A percentile compares a stretch with the other conserved stretches of the same genome.
Evolutionary conservation across 441 rosid genomes (phyloP).

Genomic region (Kokia cookei): DNA sequence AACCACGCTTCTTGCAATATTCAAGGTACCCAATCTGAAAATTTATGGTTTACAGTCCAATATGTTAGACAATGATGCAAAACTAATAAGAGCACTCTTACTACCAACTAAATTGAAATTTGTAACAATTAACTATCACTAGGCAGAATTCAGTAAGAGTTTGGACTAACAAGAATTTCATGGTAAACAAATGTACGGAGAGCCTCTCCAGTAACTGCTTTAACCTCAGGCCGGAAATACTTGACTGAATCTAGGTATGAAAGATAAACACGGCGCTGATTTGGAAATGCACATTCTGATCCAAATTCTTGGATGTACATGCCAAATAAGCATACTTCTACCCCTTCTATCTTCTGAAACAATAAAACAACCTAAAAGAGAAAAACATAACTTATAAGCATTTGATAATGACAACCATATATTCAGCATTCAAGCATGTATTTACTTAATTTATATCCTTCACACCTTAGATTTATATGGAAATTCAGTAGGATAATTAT

Average conservation of each 20-base stretch:
- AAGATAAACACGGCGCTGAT: conserved; percentile 92
- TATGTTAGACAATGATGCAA: too few species aligned
- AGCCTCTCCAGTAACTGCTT: conserved; percentile 91
- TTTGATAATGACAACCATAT: background rate
- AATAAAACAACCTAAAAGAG: conserved; percentile 76
- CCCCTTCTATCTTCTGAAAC: conserved; percentile 99
- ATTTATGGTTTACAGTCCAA: background rate
- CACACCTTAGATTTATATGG: conserved; percentile 95
- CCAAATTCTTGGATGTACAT: conserved; percentile 99
- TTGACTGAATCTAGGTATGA: conserved; percentile 97
- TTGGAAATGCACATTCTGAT: conserved; percentile 73
- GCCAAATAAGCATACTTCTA: conserved; percentile 96
- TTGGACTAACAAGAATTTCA: conserved; percentile 78
- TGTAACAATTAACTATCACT: background rate
- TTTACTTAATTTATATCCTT: conserved; percentile 4
- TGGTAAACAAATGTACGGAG: conserved; percentile 96
- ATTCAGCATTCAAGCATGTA: background rate
- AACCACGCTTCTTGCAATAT: conserved; percentile 96
- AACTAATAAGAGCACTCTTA: too few species aligned
- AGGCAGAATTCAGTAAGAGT: background rate
- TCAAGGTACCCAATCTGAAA: conserved; percentile 96
- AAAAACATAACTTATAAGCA: conserved; percentile 7
- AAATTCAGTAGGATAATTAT: conserved; percentile 86
- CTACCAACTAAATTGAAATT: background rate
- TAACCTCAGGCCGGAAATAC: conserved; percentile 96